These are phyloP conservation scores for Colletotrichum truncatum DNA, from an alignment of 2,329 filamentous ascomycete species.

Conservation along the genomic window DNA sequence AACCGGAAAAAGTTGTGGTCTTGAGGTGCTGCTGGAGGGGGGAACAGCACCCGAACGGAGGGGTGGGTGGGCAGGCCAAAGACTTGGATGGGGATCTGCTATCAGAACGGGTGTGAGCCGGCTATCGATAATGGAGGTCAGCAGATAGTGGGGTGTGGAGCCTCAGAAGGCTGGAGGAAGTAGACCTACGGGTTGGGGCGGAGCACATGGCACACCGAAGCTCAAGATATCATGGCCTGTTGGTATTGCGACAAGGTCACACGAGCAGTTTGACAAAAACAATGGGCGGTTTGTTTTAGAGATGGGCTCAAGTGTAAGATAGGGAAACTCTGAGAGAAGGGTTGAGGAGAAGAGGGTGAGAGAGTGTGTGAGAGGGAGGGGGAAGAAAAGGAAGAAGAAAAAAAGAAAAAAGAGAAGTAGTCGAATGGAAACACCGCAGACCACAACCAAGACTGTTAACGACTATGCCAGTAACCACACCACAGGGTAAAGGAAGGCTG, in stretches of 20 bases:
- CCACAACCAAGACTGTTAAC: neutral
- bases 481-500: conserved; percentile 18
- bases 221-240: conserved; percentile 26
- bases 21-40: conserved; percentile 7
- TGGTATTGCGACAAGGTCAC: conserved; percentile 13
- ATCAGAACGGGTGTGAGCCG: conserved; percentile 23
- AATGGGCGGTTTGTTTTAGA: too few relatives aligned
- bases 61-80: conserved; percentile 6
- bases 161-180: conserved; percentile 22
- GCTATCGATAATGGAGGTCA: conserved; percentile 29
- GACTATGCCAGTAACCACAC: neutral
- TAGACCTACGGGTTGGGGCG: conserved; percentile 18
- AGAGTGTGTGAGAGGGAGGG: neutral
- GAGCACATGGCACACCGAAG: conserved; percentile 30
- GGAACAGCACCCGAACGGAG: conserved; percentile 1
- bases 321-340: neutral
- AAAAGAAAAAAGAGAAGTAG: conserved; percentile 5
- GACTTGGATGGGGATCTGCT: conserved; percentile 23
- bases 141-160: conserved; percentile 26
- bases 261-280: too few relatives aligned
- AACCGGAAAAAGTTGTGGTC: conserved; percentile 6
- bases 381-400: neutral
- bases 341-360: neutral
- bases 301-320: too few relatives aligned
- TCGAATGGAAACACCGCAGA: conserved; percentile 1